Evolutionary conservation across 2,329 filamentous ascomycete species (phyloP).

Genomic region (Paracoccidioides brasiliensis): DNA sequence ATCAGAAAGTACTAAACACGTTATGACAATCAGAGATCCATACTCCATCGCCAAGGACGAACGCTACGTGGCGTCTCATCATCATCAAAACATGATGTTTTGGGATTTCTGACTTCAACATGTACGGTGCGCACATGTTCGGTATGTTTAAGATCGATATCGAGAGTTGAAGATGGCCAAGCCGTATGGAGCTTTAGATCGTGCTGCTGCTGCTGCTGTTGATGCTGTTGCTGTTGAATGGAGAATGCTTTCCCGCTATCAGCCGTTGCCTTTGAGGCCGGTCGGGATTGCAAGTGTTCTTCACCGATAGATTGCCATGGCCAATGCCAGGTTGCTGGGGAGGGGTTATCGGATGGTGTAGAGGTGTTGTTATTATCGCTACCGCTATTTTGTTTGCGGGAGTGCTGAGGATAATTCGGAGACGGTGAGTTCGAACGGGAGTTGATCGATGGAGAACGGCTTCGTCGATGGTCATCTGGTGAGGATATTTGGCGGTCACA

Average conservation of each 20-base stretch:
- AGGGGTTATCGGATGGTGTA: slow-evolving; percentile 16
- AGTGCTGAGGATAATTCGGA: slow-evolving; percentile 10
- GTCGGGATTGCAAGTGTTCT: slow-evolving; percentile 16
- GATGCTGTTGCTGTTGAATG: slow-evolving; percentile 5
- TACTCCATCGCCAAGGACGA: slow-evolving; percentile 32
- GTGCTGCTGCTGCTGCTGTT: not conserved
- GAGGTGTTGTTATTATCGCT: not conserved
- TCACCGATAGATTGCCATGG: not conserved
- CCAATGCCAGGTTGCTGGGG: slow-evolving; percentile 5
- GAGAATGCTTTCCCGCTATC: slow-evolving; percentile 18
- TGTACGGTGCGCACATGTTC: slow-evolving; percentile 24
- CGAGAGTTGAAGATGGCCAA: slow-evolving; percentile 5
- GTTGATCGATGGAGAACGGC: not conserved
- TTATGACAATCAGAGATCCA: slow-evolving; percentile 24
- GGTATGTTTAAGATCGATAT: slow-evolving; percentile 14
- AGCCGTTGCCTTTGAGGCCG: slow-evolving; percentile 24
- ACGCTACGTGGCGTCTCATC: slow-evolving; percentile 22
- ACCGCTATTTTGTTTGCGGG: not conserved
- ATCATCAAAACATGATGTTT: slow-evolving; percentile 11
- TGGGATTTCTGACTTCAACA: slow-evolving; percentile 20
- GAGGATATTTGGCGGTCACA: too few species aligned
- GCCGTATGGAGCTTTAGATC: not conserved
- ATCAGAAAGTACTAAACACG: too few species aligned
- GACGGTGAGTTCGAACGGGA: slow-evolving; percentile 11
- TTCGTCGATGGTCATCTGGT: not conserved